Base-by-base conservation (phyloP, 768 basidiomycete species). In the Saitozyma sp. region DNA sequence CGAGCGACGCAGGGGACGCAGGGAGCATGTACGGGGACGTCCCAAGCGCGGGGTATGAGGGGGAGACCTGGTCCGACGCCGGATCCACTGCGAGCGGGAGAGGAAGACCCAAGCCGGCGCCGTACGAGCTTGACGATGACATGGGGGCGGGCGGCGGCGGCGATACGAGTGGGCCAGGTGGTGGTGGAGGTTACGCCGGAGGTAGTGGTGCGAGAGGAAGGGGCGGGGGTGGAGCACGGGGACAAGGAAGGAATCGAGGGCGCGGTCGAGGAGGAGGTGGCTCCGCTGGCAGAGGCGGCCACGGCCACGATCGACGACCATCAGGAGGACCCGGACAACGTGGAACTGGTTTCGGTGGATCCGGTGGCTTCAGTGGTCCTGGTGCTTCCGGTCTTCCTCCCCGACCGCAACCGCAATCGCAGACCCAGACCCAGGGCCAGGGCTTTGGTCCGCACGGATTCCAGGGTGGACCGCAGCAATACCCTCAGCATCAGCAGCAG, bases 51-150 rank as follows among this genome's bases (percentile, higher is more conserved):
- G 56, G 51, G 19, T 65, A 62, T 46, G 56, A 14, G 2, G 58
- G 51, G 8, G 60, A 60, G 9, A 63, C 43, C n/a, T 51, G 61
- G 6, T 74, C 64, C 3, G 66, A 71, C 11, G 58, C 59, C 2
- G 71, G 70, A 6, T 68, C 66, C n/a, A 61, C 62, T 13, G 57
- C 55, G 8, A 61, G 53, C 53, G 56, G 52, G 8, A 58, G 68
- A 41, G 62, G 67, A 9, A 46, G 76, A 64, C 66, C 70, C 4
- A 55, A 57, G 40, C 74, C 73, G 8, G 67, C 52, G 46, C 74
- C 70, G 10, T 78, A 78, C 60, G 76, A 77, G 16, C 50, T 66
- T 16, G 64, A 67, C 45, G 67, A 58, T 9, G 29, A 11, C 43
- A 17, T 52, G 55, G 20, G 20, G 43, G 13, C 16, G 43, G 29